Percentiles rank a stretch among this genome's conserved stretches.
These are phyloP conservation scores for Tripidium arundinaceum DNA, from an alignment of 202 grass and related monocot genomes.

Conservation along the genomic window DNA sequence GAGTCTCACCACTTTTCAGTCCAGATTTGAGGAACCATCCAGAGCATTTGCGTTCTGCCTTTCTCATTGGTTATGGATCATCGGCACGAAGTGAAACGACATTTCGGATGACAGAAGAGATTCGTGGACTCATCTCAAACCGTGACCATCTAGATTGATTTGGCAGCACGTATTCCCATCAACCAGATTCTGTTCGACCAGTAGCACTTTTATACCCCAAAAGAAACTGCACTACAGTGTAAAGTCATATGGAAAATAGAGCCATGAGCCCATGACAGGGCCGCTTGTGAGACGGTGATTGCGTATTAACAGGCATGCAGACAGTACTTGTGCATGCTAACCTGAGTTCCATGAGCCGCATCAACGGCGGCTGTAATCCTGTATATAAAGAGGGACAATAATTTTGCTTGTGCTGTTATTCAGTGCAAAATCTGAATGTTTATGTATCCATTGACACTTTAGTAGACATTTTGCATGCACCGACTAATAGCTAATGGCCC, in stretches of 20 bases:
- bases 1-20: not conserved
- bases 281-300: not conserved
- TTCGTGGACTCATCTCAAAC: slow-evolving; percentile 3
- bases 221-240: not conserved
- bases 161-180: slow-evolving; percentile 10
- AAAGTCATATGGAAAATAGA: not conserved
- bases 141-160: not conserved
- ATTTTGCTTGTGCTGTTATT: not conserved
- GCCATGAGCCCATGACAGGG: not conserved
- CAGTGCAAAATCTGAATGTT: not conserved
- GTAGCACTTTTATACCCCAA: slow-evolving; percentile 6
- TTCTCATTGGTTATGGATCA: not conserved
- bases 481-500: not conserved
- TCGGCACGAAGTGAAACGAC: not conserved
- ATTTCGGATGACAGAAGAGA: not conserved
- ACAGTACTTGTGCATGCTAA: not conserved
- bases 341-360: not conserved
- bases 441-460: not conserved
- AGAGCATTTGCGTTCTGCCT: not conserved
- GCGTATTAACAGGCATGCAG: not conserved
- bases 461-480: not conserved
- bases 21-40: slow-evolving; percentile 27
- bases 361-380: not conserved
- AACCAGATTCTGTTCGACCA: not conserved
- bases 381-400: not conserved